Conservation (phyloP, 2,329 filamentous ascomycete genomes). For the Alternaria postmessia region DNA sequence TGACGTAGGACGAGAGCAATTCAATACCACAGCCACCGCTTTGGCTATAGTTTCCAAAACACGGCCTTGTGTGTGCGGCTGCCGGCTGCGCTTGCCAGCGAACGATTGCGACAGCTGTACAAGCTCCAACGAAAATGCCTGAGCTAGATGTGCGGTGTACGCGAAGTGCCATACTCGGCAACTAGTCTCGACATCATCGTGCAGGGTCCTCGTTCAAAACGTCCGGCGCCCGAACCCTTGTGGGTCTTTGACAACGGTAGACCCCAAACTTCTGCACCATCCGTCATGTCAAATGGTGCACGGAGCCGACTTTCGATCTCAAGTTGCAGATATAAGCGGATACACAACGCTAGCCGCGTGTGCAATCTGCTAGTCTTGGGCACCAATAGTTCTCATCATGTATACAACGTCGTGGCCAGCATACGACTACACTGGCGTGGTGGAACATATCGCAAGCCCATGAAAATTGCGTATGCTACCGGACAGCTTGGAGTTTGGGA, state of each 20-base stretch:
- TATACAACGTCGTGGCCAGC: conserved; percentile 9
- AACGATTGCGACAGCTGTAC: conserved; percentile 6
- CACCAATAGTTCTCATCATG: conserved; percentile 18
- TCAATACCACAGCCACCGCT: conserved; percentile 14
- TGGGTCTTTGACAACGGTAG: conserved; percentile 23
- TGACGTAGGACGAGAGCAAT: conserved; percentile 28
- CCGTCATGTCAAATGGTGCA: conserved; percentile 30
- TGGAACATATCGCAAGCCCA: not conserved
- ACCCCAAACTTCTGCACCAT: conserved; percentile 20
- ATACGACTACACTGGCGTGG: not conserved
- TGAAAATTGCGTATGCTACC: conserved; percentile 1
- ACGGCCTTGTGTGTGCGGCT: not conserved
- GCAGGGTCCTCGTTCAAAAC: conserved; percentile 19
- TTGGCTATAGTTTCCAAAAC: conserved; percentile 7
- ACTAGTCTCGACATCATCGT: conserved; percentile 30
- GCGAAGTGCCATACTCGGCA: conserved; percentile 7
- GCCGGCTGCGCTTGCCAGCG: conserved; percentile 14
- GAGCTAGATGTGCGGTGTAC: conserved; percentile 11
- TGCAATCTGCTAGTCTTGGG: conserved; percentile 15
- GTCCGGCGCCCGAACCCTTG: conserved; percentile 18
- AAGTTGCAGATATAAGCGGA: conserved; percentile 6
- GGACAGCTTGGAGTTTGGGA: not conserved
- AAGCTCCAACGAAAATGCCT: not conserved
- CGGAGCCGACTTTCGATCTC: conserved; percentile 14
- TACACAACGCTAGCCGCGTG: conserved; percentile 30